Percentiles rank a stretch among this genome's conserved stretches.
Conservation (phyloP, 352 stramenopile genomes). For the Globisporangium recalcitrans region DNA sequence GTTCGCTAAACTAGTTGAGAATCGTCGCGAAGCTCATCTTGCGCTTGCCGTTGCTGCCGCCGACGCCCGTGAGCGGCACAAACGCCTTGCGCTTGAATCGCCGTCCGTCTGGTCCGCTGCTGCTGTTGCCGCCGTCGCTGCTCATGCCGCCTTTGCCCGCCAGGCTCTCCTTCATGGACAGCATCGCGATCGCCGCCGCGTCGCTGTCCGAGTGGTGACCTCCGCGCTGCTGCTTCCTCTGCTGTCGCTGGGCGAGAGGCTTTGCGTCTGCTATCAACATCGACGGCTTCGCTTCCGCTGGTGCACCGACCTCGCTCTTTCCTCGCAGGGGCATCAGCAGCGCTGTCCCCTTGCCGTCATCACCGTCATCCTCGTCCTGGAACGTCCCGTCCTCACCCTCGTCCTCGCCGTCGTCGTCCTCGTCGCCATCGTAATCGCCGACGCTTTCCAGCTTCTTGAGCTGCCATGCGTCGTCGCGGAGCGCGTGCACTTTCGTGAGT, state of each 20-base stretch:
- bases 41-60: conserved; percentile 46
- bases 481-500: conserved; percentile 63
- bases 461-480: conserved; percentile 69
- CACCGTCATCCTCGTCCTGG: conserved; percentile 21
- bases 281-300: background rate
- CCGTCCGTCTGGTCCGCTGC: conserved; percentile 28
- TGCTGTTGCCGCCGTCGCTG: conserved; percentile 39
- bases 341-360: background rate
- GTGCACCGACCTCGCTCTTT: conserved; percentile 1
- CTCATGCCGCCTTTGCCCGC: conserved; percentile 21
- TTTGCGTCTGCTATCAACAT: conserved; percentile 6
- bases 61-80: conserved; percentile 41
- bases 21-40: conserved; percentile 88
- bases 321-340: background rate
- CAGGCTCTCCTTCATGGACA: conserved; percentile 70
- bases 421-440: conserved; percentile 56
- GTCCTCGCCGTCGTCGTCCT: conserved; percentile 60
- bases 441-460: conserved; percentile 61
- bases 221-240: conserved; percentile 10
- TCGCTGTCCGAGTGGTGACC: conserved; percentile 71
- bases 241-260: background rate
- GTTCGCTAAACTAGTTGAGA: conserved; percentile 52
- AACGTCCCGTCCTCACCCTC: conserved; percentile 38
- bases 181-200: conserved; percentile 67
- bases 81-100: conserved; percentile 67